Base-by-base conservation (phyloP, 78 protist genomes). In the Creolimax fragrantissima region DNA sequence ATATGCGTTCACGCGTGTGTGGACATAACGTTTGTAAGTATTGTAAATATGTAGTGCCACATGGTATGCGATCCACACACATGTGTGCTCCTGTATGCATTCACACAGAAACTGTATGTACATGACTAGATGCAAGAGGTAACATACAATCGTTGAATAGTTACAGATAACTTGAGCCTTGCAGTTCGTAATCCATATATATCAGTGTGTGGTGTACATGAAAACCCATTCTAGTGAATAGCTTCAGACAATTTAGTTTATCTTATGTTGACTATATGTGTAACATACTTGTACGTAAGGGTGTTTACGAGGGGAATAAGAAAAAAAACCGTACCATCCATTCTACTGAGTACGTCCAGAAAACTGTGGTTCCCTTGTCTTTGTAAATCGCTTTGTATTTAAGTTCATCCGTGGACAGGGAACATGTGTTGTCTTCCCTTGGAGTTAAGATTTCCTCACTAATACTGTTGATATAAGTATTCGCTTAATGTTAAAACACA, bases 271-370 rank as follows among this genome's bases (percentile, higher is more conserved):
- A n/a, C n/a, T n/a, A n/a, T n/a, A n/a, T n/a, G n/a, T n/a, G n/a
- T n/a, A n/a, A n/a, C n/a, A n/a, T n/a, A n/a, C n/a, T n/a, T n/a
- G n/a, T n/a, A n/a, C n/a, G n/a, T n/a, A n/a, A n/a, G n/a, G n/a
- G n/a, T n/a, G n/a, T n/a, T n/a, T n/a, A n/a, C n/a, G n/a, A n/a
- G n/a, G n/a, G n/a, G n/a, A n/a, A n/a, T n/a, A n/a, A n/a, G n/a
- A 17, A 58, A 58, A 17, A 17, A 58, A 4, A 5, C 3, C n/a
- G 3, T 67, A 84, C 47, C 35, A 11, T 32, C 36, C 3, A 90
- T 32, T n/a, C n/a, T 11, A 89, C 37, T 3, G 91, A 32, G 88
- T 91, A 91, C 17, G 93, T 91, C 67, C 39, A 91, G 32, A 6
- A 6, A 35, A 91, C 42, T 7, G 4, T 32, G 3, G 41, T 6